Percentiles rank a stretch among this genome's conserved stretches.
phyloP scores from a whole-genome alignment of 139 green algal genomes.

The Gonium pectorale region DNA sequence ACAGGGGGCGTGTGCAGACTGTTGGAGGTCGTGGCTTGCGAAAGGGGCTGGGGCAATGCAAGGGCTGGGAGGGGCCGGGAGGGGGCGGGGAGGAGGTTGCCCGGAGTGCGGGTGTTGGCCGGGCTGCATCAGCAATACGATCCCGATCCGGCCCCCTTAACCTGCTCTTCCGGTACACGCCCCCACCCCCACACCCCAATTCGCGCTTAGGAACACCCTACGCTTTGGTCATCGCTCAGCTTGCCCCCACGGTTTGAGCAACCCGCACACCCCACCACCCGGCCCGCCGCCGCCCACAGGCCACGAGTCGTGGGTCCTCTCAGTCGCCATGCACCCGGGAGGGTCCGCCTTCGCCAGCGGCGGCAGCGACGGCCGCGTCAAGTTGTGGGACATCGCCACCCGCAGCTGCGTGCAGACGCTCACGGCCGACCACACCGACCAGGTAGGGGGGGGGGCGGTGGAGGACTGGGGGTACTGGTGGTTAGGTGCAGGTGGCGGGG shows the following conservation, averaged over 20 bases:
- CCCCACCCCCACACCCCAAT: too few relatives aligned
- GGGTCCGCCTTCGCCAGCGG: conserved; percentile 77
- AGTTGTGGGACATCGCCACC: conserved; percentile 89
- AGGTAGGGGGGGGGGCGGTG: conserved; percentile 58
- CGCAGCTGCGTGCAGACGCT: conserved; percentile 81
- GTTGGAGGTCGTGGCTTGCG: too few relatives aligned
- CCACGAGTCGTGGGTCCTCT: conserved; percentile 92
- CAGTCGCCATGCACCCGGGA: conserved; percentile 79
- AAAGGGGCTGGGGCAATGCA: too few relatives aligned
- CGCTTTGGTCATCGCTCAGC: too few relatives aligned
- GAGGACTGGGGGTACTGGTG: too few relatives aligned
- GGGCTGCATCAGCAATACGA: too few relatives aligned
- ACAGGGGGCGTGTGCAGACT: too few relatives aligned
- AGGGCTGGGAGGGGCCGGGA: background rate
- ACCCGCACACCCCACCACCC: background rate
- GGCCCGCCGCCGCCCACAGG: conserved; percentile 58
- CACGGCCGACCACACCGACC: conserved; percentile 75
- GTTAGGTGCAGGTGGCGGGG: too few relatives aligned
- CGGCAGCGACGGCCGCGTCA: conserved; percentile 80
- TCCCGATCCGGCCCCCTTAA: too few relatives aligned
- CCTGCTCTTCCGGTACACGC: too few relatives aligned
- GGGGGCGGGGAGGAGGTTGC: background rate
- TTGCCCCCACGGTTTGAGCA: too few relatives aligned
- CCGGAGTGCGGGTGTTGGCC: background rate
- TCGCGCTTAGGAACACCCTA: too few relatives aligned